Conservation (phyloP, 2,329 filamentous ascomycete species). For the Epichloe bromicola region DNA sequence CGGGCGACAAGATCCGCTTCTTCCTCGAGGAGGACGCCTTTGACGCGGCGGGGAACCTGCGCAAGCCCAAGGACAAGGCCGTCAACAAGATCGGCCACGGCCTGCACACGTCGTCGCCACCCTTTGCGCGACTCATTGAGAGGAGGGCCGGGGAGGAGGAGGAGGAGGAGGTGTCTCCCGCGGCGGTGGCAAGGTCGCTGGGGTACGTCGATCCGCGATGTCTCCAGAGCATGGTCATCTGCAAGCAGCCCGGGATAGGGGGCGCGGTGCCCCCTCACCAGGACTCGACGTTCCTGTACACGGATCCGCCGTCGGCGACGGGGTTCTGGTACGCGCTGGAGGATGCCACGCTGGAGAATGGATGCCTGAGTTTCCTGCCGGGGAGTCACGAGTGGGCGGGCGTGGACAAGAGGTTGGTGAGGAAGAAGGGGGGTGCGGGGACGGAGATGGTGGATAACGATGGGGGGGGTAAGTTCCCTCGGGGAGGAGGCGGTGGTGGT, state of each 20-base stretch:
- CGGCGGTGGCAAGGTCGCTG: constrained; percentile 54
- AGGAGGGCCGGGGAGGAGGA: constrained; percentile 26
- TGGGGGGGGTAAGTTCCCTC: constrained; percentile 50
- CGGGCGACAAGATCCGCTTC: constrained; percentile 85
- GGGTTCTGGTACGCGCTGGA: constrained; percentile 98
- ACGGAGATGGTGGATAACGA: constrained; percentile 62
- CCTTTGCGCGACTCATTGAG: constrained; percentile 45
- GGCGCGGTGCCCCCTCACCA: constrained; percentile 85
- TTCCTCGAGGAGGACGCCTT: constrained; percentile 97
- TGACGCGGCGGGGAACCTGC: constrained; percentile 46
- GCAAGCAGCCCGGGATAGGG: constrained; percentile 97
- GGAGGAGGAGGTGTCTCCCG: constrained; percentile 27
- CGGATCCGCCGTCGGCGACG: constrained; percentile 73
- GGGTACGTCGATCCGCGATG: constrained; percentile 64
- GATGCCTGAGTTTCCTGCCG: constrained; percentile 73
- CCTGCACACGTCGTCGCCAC: constrained; percentile 54
- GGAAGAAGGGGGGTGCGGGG: constrained; percentile 37
- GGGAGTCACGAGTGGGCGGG: constrained; percentile 68
- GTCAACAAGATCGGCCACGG: constrained; percentile 85
- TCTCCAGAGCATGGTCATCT: constrained; percentile 95
- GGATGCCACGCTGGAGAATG: constrained; percentile 77
- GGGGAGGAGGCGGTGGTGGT: constrained; percentile 24
- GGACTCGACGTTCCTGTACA: constrained; percentile 87
- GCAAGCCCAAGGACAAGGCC: constrained; percentile 67
- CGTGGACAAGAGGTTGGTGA: constrained; percentile 62